Percentiles rank a stretch among this genome's conserved stretches.
phyloP scores from a whole-genome alignment of 2,329 filamentous ascomycete genomes.

The Paraconiothyrium brasiliense region DNA sequence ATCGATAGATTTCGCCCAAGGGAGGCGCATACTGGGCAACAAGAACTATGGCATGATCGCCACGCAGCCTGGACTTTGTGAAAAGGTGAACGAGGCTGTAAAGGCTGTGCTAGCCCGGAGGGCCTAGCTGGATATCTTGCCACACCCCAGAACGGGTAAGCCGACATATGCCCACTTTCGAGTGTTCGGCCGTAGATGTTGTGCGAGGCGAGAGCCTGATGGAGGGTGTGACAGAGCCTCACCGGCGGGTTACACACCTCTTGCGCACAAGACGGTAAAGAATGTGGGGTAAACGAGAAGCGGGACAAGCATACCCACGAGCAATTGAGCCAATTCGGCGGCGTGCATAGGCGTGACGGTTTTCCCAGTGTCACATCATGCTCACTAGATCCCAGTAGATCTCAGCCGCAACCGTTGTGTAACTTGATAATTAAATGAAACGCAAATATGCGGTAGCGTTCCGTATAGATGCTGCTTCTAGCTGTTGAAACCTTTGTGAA shows the following conservation, averaged over 20 bases:
- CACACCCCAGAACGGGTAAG: background rate
- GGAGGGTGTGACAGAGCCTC: slow-evolving; percentile 26
- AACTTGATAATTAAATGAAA: slow-evolving; percentile 10
- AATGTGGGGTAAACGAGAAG: slow-evolving; percentile 36
- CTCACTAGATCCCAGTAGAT: slow-evolving; percentile 1
- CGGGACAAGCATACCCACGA: background rate
- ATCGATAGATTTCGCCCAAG: slow-evolving; percentile 56
- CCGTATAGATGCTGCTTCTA: slow-evolving; percentile 32
- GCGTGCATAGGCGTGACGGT: slow-evolving; percentile 9
- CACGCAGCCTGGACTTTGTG: slow-evolving; percentile 37
- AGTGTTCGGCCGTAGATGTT: slow-evolving; percentile 16
- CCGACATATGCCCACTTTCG: background rate
- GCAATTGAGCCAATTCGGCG: slow-evolving; percentile 3
- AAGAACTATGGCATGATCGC: slow-evolving; percentile 49
- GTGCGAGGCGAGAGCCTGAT: slow-evolving; percentile 27
- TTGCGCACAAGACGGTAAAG: slow-evolving; percentile 21
- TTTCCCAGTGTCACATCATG: slow-evolving; percentile 6
- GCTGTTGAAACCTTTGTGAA: slow-evolving; percentile 28
- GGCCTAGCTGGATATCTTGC: slow-evolving; percentile 18
- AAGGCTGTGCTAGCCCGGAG: slow-evolving; percentile 38
- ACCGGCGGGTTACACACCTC: slow-evolving; percentile 28
- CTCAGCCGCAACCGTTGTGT: slow-evolving; percentile 11
- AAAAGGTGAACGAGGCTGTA: slow-evolving; percentile 37
- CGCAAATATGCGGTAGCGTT: slow-evolving; percentile 15
- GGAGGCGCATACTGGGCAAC: slow-evolving; percentile 44